Conservation (phyloP, 2,329 filamentous ascomycete genomes). For the Colletotrichum sp. region DNA sequence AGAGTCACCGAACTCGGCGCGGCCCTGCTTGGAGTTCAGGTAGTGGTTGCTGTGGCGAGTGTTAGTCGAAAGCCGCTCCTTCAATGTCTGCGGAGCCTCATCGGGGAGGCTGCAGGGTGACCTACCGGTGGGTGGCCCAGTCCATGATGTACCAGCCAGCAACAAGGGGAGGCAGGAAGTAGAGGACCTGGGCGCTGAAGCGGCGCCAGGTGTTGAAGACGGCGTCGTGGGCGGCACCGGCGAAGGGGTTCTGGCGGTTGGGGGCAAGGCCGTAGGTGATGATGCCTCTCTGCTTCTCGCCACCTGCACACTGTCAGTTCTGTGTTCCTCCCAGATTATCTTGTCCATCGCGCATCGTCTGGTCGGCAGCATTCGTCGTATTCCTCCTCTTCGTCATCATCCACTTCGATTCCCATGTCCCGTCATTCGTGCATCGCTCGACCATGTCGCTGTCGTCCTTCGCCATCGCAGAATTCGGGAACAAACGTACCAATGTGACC, state of each 20-base stretch:
- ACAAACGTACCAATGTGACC: constrained; percentile 68
- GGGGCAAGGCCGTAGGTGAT: constrained; percentile 77
- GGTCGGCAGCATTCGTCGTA: not conserved
- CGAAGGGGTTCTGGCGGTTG: constrained; percentile 90
- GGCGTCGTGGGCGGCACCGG: constrained; percentile 77
- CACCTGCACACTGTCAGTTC: constrained; percentile 43
- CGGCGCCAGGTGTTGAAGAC: constrained; percentile 96
- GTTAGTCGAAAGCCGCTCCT: constrained; percentile 14
- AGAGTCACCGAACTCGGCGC: constrained; percentile 53
- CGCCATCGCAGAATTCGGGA: not conserved
- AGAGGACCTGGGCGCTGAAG: constrained; percentile 85
- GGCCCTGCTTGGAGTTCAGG: constrained; percentile 80
- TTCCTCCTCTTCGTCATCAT: not conserved
- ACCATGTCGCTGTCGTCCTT: not conserved
- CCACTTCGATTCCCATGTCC: not conserved
- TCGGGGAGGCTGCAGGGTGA: constrained; percentile 18
- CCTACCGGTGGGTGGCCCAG: constrained; percentile 91
- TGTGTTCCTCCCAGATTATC: not conserved
- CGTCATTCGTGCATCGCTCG: not conserved
- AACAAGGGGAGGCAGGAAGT: constrained; percentile 81
- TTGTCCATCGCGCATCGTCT: not conserved
- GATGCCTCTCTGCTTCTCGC: constrained; percentile 67
- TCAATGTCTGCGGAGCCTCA: not conserved
- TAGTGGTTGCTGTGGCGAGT: constrained; percentile 70
- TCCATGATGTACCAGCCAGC: constrained; percentile 82